Evolutionary conservation across 306 rosid genomes (phyloP).

Genomic region (Citrullus mucosospermus): DNA sequence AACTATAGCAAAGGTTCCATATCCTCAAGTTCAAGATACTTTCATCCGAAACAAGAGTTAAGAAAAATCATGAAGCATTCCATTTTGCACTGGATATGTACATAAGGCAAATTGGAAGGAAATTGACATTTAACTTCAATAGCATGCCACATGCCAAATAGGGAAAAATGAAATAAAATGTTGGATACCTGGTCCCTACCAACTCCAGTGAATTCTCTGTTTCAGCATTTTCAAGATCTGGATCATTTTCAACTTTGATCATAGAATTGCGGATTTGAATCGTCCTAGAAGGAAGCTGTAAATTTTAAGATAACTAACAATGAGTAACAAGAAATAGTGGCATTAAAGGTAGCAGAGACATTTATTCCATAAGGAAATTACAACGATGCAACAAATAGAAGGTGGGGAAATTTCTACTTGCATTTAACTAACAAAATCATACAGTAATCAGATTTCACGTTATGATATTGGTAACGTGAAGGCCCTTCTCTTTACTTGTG

Average conservation of each 20-base stretch:
- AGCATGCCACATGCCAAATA: not conserved
- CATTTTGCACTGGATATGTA: not conserved
- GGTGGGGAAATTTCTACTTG: not conserved
- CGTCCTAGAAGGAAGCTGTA: slow-evolving; percentile 58
- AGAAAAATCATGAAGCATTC: not conserved
- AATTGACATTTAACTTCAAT: not conserved
- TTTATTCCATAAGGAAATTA: not conserved
- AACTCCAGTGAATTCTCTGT: slow-evolving; percentile 53
- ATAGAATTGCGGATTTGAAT: slow-evolving; percentile 57
- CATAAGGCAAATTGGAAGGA: not conserved
- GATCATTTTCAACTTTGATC: slow-evolving; percentile 49
- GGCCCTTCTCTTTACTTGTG: not conserved
- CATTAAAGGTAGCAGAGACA: not conserved
- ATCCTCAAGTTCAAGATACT: not conserved
- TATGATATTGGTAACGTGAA: not conserved
- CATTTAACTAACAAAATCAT: not conserved
- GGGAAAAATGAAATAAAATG: not conserved
- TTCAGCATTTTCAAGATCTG: slow-evolving; percentile 3
- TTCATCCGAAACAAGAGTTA: not conserved
- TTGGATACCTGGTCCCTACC: slow-evolving; percentile 55
- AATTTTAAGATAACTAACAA: not conserved
- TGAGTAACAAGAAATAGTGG: not conserved
- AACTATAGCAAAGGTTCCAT: not conserved
- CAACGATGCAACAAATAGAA: not conserved
- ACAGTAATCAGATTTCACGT: not conserved